Evolutionary conservation across 352 stramenopile genomes (phyloP).

Genomic region (Pythium aristosporum): DNA sequence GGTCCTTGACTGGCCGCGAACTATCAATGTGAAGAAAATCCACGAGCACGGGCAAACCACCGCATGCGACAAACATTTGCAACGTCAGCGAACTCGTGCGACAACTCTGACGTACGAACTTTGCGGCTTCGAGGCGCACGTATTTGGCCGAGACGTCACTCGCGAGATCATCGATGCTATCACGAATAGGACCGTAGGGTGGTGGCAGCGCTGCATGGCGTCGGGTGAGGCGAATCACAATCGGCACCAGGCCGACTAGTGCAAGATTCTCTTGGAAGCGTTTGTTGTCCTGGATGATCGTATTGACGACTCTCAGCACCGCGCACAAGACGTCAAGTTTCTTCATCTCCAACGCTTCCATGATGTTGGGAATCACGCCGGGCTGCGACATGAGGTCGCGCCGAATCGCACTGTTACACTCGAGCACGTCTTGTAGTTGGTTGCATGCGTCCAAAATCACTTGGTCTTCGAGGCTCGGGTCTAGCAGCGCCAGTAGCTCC

Average conservation of each 20-base stretch:
- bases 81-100: slow-evolving; percentile 87
- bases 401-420: slow-evolving; percentile 65
- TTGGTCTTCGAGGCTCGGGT: slow-evolving; percentile 86
- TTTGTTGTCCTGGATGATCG: slow-evolving; percentile 89
- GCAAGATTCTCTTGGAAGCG: slow-evolving; percentile 92
- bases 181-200: neutral
- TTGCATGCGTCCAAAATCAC: slow-evolving; percentile 79
- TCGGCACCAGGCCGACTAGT: slow-evolving; percentile 86
- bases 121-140: slow-evolving; percentile 84
- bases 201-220: slow-evolving; percentile 22
- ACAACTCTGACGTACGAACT: slow-evolving; percentile 87
- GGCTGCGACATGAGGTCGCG: slow-evolving; percentile 88
- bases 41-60: slow-evolving; percentile 82
- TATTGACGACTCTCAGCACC: slow-evolving; percentile 87
- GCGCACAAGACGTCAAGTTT: slow-evolving; percentile 84
- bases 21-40: slow-evolving; percentile 69
- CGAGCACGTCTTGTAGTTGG: slow-evolving; percentile 73
- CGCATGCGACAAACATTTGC: slow-evolving; percentile 93
- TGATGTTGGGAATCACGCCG: slow-evolving; percentile 91
- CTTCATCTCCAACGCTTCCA: slow-evolving; percentile 92
- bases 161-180: neutral
- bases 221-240: slow-evolving; percentile 89
- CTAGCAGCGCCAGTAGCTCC: slow-evolving; percentile 70
- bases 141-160: slow-evolving; percentile 37
- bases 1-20: slow-evolving; percentile 28